Evolutionary conservation across 2,329 filamentous ascomycete genomes (phyloP), one percentile per base, ranked within the genome.

Genomic region (Dothiorella sarmentorum): DNA sequence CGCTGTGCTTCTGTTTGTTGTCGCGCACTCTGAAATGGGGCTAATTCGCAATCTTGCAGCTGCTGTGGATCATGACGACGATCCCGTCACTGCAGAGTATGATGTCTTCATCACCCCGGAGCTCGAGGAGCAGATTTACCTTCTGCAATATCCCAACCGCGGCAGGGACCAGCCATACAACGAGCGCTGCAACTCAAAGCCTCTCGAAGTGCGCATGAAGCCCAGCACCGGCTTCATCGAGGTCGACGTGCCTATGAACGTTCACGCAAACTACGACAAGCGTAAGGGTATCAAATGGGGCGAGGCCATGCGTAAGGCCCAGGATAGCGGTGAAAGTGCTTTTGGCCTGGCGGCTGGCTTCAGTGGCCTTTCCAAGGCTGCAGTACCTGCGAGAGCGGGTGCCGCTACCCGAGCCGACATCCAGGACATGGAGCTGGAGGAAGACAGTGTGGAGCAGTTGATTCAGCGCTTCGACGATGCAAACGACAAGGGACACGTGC

Each of bases 141-240:
- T 97, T 63, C 83, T 99, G 44, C 92, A 97, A 77, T 95, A 96
- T 73, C 88, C 92, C 24, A 92, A 92, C 75, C 88, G 90, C 62
- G 80, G 80, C 37, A 79, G 84, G 60, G 79, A 83, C 38, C 82
- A 87, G 62, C 80, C 83, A 5, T 88, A 89, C 73, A 82, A 82
- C 57, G 80, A 83, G 20, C 69, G 75, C 11, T 74, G 77, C 55
- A 75, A 77, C 15, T 79, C 82, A 27, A 79, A 81, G 58, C 89
- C 93, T 10, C 78, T 84, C 15, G 85, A 88, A 66, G 79, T 97
- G 67, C 90, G 93, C 64, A 78, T 96, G 71, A 99, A 97, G 77
- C 83, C 87, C 13, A 77, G 82, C 59, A 84, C 89, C 0, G 92
- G 92, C 58, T 89, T 97, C 76, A 80, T 97, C 59, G 94, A 99